A percentile compares a stretch with the other conserved stretches of the same genome.
Evolutionary conservation across 2,329 filamentous ascomycete species (phyloP).

Genomic region (Alternaria conjuncta): DNA sequence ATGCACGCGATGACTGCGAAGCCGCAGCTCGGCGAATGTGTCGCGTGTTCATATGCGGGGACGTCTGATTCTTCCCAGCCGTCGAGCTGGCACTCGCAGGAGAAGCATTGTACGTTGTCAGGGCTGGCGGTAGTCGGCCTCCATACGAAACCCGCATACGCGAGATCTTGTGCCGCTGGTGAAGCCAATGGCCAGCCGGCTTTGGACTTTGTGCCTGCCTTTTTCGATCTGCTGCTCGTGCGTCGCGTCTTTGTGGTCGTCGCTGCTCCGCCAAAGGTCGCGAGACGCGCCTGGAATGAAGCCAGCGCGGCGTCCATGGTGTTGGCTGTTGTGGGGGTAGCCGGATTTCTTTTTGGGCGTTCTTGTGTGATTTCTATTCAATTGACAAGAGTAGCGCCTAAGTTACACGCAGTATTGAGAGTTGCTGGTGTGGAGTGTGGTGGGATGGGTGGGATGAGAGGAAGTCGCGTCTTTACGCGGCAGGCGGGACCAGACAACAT

Average conservation of each 20-base stretch:
- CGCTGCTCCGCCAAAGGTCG: conserved; percentile 72
- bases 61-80: conserved; percentile 91
- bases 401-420: neutral
- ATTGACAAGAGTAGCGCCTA: neutral
- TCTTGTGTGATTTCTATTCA: neutral
- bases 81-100: conserved; percentile 82
- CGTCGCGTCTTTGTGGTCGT: conserved; percentile 72
- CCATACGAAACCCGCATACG: conserved; percentile 90
- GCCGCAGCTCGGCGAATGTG: conserved; percentile 80
- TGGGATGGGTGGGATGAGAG: conserved; percentile 8
- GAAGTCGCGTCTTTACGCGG: conserved; percentile 20
- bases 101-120: conserved; percentile 90
- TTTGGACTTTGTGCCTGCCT: conserved; percentile 48
- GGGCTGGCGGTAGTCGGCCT: conserved; percentile 74
- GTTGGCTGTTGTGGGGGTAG: neutral
- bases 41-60: conserved; percentile 83
- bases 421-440: conserved; percentile 7
- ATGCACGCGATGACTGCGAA: conserved; percentile 74
- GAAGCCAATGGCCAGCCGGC: conserved; percentile 77
- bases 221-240: conserved; percentile 68
- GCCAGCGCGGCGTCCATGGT: conserved; percentile 53
- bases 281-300: conserved; percentile 77
- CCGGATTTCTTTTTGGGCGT: neutral
- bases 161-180: conserved; percentile 75
- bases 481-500: conserved; percentile 15